Conservation (phyloP, 805 yeast genomes). For the Saturnispora silvae region DNA sequence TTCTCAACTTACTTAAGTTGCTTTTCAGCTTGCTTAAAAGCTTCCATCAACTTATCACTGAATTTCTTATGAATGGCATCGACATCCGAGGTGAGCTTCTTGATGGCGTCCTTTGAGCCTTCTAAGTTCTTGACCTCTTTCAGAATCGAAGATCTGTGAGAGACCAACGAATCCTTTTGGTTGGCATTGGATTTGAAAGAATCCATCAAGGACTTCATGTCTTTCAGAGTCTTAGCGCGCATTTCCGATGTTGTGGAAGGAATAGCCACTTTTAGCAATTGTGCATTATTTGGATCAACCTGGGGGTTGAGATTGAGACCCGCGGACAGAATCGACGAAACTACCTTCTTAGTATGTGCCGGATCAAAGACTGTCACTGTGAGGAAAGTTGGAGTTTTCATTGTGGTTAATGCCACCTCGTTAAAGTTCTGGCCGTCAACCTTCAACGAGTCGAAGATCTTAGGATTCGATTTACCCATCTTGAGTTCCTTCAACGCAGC, state of each 20-base stretch:
- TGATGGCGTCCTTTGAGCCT: conserved; percentile 45
- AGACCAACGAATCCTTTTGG: conserved; percentile 39
- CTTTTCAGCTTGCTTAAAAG: conserved; percentile 45
- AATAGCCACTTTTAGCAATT: conserved; percentile 59
- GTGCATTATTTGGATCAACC: conserved; percentile 59
- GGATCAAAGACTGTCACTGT: conserved; percentile 86
- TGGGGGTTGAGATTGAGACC: conserved; percentile 74
- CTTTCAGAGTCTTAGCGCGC: conserved; percentile 42
- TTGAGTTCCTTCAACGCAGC: conserved; percentile 52
- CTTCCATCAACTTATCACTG: conserved; percentile 43
- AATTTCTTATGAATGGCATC: conserved; percentile 65
- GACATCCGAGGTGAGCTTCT: conserved; percentile 44
- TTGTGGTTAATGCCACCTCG: conserved; percentile 58
- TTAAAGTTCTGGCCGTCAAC: conserved; percentile 46
- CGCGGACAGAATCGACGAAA: conserved; percentile 60
- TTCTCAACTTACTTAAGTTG: conserved; percentile 6
- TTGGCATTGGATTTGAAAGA: conserved; percentile 42
- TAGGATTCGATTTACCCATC: conserved; percentile 60
- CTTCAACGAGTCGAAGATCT: conserved; percentile 48
- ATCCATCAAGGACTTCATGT: conserved; percentile 58
- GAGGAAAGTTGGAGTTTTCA: conserved; percentile 53
- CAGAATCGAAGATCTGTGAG: conserved; percentile 47
- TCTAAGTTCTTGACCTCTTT: conserved; percentile 38
- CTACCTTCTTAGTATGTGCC: conserved; percentile 52
- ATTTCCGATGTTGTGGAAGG: conserved; percentile 69